Conservation (phyloP, 2,329 filamentous ascomycete species). For the Amauroascus niger region DNA sequence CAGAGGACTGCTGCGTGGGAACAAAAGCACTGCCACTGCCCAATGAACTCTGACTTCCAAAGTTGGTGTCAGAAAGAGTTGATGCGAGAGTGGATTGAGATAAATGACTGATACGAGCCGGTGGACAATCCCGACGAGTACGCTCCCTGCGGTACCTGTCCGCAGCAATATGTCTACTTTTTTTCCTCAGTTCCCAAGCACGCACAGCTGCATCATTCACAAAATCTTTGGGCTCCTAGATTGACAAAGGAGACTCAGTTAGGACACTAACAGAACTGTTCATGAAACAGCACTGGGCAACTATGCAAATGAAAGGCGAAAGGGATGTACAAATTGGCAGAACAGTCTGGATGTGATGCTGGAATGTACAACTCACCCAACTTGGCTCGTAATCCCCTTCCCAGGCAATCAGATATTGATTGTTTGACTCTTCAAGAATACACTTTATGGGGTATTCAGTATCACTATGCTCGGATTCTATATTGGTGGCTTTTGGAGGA, state of each 20-base stretch:
- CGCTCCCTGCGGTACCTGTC: constrained; percentile 12
- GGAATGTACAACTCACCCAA: constrained; percentile 28
- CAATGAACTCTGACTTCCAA: not conserved
- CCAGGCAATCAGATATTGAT: constrained; percentile 34
- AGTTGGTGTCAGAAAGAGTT: constrained; percentile 12
- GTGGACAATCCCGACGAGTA: constrained; percentile 1
- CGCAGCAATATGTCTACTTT: constrained; percentile 12
- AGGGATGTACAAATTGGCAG: too few species aligned
- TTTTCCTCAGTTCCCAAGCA: constrained; percentile 25
- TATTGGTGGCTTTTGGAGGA: not conserved
- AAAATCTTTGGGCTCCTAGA: constrained; percentile 30
- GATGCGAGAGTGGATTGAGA: constrained; percentile 4
- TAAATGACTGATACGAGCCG: constrained; percentile 1
- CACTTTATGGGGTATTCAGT: constrained; percentile 30
- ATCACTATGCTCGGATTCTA: constrained; percentile 18
- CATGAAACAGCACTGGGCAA: not conserved
- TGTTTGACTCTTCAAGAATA: constrained; percentile 29
- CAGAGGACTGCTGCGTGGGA: constrained; percentile 3
- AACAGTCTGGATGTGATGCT: not conserved
- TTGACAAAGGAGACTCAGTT: not conserved
- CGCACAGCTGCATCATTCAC: constrained; percentile 26
- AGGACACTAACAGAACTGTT: not conserved
- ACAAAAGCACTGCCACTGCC: constrained; percentile 9
- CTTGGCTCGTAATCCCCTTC: constrained; percentile 29
- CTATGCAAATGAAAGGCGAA: too few species aligned